Conservation (phyloP, 2,329 filamentous ascomycete genomes). For the Ascochyta fabae region DNA sequence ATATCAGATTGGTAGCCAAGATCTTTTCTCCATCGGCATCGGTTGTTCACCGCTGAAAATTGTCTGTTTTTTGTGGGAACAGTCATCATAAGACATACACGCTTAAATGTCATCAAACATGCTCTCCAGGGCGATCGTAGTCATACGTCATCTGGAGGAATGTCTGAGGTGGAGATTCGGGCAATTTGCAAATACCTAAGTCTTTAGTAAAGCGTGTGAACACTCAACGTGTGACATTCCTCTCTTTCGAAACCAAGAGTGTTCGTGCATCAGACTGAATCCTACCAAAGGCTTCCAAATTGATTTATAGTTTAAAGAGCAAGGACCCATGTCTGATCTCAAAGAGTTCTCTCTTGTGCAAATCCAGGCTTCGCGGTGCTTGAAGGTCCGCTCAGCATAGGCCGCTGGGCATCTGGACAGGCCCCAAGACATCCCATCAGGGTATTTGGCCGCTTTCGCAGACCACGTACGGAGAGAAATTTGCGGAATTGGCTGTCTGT, state of each 20-base stretch:
- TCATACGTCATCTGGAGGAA: not conserved
- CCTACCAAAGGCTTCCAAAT: not conserved
- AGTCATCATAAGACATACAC: not conserved
- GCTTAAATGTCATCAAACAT: not conserved
- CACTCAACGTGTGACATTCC: not conserved
- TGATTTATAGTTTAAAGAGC: not conserved
- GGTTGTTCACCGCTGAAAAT: not conserved
- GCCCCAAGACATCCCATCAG: not conserved
- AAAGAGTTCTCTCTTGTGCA: not conserved
- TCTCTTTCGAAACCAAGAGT: not conserved
- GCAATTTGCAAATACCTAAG: not conserved
- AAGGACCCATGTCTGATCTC: not conserved
- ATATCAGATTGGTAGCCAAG: not conserved
- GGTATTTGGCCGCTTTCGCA: not conserved
- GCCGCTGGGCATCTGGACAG: not conserved
- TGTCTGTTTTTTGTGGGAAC: not conserved
- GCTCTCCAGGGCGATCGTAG: not conserved
- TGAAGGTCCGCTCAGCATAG: not conserved
- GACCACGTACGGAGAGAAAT: not conserved
- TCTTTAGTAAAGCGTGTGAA: not conserved
- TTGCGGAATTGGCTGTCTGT: not conserved
- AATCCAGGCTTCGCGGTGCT: not conserved
- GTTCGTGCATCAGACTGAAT: not conserved
- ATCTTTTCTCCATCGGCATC: not conserved
- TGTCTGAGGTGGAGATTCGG: not conserved